Evolutionary conservation across 108 stramenopile species (phyloP).

Genomic region (Cylindrotheca closterium): DNA sequence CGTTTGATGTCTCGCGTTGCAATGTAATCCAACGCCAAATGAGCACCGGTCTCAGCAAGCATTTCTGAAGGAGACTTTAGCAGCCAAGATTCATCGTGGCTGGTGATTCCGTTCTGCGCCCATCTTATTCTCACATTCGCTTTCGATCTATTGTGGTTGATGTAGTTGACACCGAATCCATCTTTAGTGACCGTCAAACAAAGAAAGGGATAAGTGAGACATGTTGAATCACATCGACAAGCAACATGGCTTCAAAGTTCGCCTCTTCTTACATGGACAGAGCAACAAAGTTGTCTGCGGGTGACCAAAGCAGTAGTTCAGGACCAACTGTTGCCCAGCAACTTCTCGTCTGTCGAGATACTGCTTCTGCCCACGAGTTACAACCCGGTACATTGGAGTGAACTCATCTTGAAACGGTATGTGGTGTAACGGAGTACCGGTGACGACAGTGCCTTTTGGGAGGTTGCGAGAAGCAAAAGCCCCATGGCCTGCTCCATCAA

Average conservation of each 20-base stretch:
- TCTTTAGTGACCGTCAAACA: slow-evolving; percentile 1
- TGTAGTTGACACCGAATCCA: not conserved
- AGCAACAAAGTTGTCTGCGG: slow-evolving; percentile 22
- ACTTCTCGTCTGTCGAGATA: not conserved
- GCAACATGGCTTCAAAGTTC: too few relatives aligned
- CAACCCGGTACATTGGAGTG: slow-evolving; percentile 10
- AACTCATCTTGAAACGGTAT: slow-evolving; percentile 1
- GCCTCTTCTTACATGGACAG: not conserved
- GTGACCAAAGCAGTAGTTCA: slow-evolving; percentile 48
- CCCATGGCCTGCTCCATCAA: slow-evolving; percentile 31
- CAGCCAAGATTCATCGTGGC: slow-evolving; percentile 13
- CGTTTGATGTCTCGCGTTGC: slow-evolving; percentile 72
- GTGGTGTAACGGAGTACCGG: slow-evolving; percentile 29
- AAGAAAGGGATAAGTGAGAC: not conserved
- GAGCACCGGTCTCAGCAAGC: slow-evolving; percentile 17
- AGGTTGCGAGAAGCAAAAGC: slow-evolving; percentile 33
- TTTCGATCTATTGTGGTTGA: not conserved
- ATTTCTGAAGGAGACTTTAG: slow-evolving; percentile 16
- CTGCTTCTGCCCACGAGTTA: not conserved
- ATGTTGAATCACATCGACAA: too few relatives aligned
- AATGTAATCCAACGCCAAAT: slow-evolving; percentile 62
- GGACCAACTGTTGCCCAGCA: slow-evolving; percentile 8
- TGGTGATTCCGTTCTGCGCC: not conserved
- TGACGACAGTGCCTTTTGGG: slow-evolving; percentile 9
- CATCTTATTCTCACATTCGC: not conserved